These are phyloP conservation scores for Fusarium praegraminearum DNA, from an alignment of 2,329 filamentous ascomycete genomes.

Conservation along the genomic window DNA sequence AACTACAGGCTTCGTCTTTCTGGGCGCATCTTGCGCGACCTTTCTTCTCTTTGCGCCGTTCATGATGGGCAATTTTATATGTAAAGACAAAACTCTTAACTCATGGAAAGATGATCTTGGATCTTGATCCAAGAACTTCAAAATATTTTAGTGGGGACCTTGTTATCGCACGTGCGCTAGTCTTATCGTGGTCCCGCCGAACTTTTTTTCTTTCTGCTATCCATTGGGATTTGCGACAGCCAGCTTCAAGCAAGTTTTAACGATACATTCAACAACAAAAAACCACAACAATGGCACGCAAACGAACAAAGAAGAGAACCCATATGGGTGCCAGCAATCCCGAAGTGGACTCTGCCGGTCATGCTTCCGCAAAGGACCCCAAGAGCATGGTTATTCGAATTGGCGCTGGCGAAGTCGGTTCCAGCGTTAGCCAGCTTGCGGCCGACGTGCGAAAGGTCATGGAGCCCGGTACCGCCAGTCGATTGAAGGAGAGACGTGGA, in stretches of 20 bases:
- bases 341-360: slow-evolving; percentile 67
- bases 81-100: not conserved
- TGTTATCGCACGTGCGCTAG: slow-evolving; percentile 50
- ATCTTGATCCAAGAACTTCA: slow-evolving; percentile 1
- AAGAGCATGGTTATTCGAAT: slow-evolving; percentile 99
- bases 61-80: slow-evolving; percentile 48
- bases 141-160: slow-evolving; percentile 50
- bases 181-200: slow-evolving; percentile 53
- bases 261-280: slow-evolving; percentile 19
- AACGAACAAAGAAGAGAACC: slow-evolving; percentile 88
- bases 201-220: slow-evolving; percentile 51
- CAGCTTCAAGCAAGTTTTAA: slow-evolving; percentile 23
- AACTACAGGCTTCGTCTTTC: slow-evolving; percentile 34
- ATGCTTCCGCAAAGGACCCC: slow-evolving; percentile 76
- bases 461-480: slow-evolving; percentile 92
- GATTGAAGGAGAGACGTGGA: slow-evolving; percentile 87
- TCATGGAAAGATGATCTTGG: slow-evolving; percentile 18
- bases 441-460: slow-evolving; percentile 93
- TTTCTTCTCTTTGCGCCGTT: slow-evolving; percentile 58
- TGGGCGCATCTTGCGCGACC: slow-evolving; percentile 49
- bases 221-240: slow-evolving; percentile 42
- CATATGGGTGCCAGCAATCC: slow-evolving; percentile 77
- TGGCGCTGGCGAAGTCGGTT: slow-evolving; percentile 91
- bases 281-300: slow-evolving; percentile 75
- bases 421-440: slow-evolving; percentile 90